phyloP scores from a whole-genome alignment of 2,329 filamentous ascomycete species.

The Fusarium odoratissimum region DNA sequence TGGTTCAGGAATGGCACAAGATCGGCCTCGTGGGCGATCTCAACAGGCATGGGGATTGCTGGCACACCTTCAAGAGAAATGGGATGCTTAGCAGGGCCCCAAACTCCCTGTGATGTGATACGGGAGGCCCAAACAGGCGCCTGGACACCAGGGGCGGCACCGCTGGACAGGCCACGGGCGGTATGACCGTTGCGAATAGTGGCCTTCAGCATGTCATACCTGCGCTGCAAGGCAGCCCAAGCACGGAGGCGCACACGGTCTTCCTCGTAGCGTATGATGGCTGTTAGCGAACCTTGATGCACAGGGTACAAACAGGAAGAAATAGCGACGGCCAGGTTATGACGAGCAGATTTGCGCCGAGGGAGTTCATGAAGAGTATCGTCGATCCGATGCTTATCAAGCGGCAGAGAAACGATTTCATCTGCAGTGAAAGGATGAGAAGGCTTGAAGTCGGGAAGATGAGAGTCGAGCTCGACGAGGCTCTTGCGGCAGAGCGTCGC shows the following conservation, averaged over 20 bases:
- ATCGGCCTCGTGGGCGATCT: conserved; percentile 47
- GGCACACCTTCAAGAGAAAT: conserved; percentile 48
- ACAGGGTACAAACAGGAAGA: conserved; percentile 50
- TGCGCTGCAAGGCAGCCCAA: conserved; percentile 52
- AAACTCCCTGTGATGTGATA: conserved; percentile 50
- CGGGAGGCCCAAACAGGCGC: conserved; percentile 50
- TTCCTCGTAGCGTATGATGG: conserved; percentile 53
- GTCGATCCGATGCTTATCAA: conserved; percentile 46
- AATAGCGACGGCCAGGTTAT: conserved; percentile 47
- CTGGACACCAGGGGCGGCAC: conserved; percentile 48
- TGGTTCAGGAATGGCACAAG: conserved; percentile 51
- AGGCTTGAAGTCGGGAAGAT: conserved; percentile 46
- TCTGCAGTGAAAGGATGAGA: conserved; percentile 48
- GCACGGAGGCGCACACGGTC: conserved; percentile 52
- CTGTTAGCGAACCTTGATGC: conserved; percentile 50
- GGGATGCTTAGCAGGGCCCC: conserved; percentile 47
- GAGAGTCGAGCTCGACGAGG: conserved; percentile 44
- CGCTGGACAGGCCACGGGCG: conserved; percentile 44
- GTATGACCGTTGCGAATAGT: conserved; percentile 49
- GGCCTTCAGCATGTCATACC: conserved; percentile 49
- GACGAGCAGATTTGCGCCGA: conserved; percentile 50
- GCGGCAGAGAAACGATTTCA: conserved; percentile 51
- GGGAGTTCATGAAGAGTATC: conserved; percentile 50
- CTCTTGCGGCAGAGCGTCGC: conserved; percentile 47
- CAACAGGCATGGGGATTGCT: conserved; percentile 52